Evolutionary conservation across 2,329 filamentous ascomycete species (phyloP), one percentile per base, ranked within the genome.

Genomic region (Hymenotorrendiella dingleyae): DNA sequence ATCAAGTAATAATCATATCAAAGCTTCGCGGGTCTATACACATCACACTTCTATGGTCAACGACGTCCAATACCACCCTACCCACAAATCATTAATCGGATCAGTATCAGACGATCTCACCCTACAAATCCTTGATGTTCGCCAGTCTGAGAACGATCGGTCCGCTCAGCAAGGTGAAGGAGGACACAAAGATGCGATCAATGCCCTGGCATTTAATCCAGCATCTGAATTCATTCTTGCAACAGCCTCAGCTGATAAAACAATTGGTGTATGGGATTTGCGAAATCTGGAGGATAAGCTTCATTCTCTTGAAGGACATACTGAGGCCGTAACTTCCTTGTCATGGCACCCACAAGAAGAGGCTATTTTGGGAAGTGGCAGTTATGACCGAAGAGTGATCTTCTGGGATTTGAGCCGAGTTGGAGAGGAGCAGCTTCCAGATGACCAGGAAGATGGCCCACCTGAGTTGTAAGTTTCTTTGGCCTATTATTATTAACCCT

Each of bases 321-420:
- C 76, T 45, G 89, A 94, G 58, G 83, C 86, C 17, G 91, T 98
- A 42, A 95, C 91, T 4, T 94, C 89, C 7, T 72, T 98, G 34
- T 80, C 89, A 26, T 98, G 93, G 93, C 90, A 98, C 67, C 94
- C 94, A 0, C 83, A 84, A 32, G 90, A 98, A 62, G 80, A 86
- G 45, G 80, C 86, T 24, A 86, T 98, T 47, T 72, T 98, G 20
- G 93, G 88, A 42, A 96, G 89, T 58, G 87, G 84, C 37, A 90
- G 88, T 62, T 94, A 96, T 61, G 93, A 98, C 62, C 80, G 93
- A 35, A 80, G 94, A 54, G 85, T 98, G 51, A 84, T 94, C 62
- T 93, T 97, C 69, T 98, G 93, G 93, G 93, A 98, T 62, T 73
- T 97, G 33, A 90, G 87, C 57, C 80, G 84, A 42, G 84, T 94